These are phyloP conservation scores for Glycine soja DNA, from an alignment of 306 rosid genomes.

Conservation along the genomic window DNA sequence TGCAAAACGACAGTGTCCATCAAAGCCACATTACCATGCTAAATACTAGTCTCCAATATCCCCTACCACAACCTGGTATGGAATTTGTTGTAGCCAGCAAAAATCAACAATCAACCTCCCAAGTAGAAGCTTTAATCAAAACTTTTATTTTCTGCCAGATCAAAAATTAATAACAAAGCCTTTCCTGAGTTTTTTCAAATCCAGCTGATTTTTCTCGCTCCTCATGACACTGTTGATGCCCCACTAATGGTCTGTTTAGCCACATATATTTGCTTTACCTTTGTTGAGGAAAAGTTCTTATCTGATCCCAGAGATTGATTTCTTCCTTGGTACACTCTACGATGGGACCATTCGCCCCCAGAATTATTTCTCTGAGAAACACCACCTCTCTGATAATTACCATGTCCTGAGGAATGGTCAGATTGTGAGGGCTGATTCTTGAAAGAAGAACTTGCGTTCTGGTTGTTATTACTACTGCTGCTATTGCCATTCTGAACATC, in stretches of 20 bases:
- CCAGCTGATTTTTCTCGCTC: constrained; percentile 17
- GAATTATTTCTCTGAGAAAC: constrained; percentile 72
- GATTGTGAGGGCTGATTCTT: constrained; percentile 62
- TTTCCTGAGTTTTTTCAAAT: constrained; percentile 39
- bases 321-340: constrained; percentile 86
- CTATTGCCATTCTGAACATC: constrained; percentile 58
- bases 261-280: constrained; percentile 90
- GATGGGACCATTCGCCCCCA: constrained; percentile 79
- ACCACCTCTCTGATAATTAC: constrained; percentile 71
- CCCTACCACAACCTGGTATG: constrained; percentile 38
- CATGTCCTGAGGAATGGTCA: constrained; percentile 68
- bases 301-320: constrained; percentile 72
- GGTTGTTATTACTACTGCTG: constrained; percentile 54
- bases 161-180: constrained; percentile 39
- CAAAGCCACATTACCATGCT: constrained; percentile 34
- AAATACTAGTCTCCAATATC: constrained; percentile 16
- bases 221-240: constrained; percentile 59
- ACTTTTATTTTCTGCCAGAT: constrained; percentile 53
- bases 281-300: constrained; percentile 68
- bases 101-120: constrained; percentile 49
- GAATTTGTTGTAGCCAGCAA: constrained; percentile 42
- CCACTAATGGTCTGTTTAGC: constrained; percentile 82
- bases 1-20: constrained; percentile 29
- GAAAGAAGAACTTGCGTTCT: constrained; percentile 49
- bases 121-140: constrained; percentile 57